A percentile compares a stretch with the other conserved stretches of the same genome.
Evolutionary conservation across 2,329 filamentous ascomycete genomes (phyloP).

Genomic region (Claviceps sp.): DNA sequence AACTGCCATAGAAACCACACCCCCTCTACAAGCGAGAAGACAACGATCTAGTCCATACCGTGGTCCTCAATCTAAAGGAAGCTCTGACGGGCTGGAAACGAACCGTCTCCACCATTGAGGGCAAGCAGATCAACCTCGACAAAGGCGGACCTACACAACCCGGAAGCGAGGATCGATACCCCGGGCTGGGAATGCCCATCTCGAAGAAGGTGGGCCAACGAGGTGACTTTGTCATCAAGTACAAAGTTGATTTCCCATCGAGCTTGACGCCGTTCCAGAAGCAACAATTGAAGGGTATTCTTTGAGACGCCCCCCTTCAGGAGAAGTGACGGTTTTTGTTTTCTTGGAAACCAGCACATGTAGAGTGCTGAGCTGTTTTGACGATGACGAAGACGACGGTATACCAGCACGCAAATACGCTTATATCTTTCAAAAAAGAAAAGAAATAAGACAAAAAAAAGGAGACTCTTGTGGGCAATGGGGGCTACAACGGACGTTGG

Average conservation of each 20-base stretch:
- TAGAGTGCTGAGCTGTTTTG: constrained; percentile 1
- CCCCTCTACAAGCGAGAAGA: constrained; percentile 73
- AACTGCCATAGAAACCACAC: constrained; percentile 59
- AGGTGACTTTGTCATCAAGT: constrained; percentile 78
- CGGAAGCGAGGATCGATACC: constrained; percentile 68
- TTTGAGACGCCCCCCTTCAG: constrained; percentile 30
- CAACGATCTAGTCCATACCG: constrained; percentile 67
- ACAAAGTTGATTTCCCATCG: constrained; percentile 86
- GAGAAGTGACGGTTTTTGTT: neutral
- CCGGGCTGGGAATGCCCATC: constrained; percentile 83
- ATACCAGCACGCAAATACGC: neutral
- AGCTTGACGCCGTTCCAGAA: constrained; percentile 68
- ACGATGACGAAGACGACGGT: neutral
- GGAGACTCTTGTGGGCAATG: neutral
- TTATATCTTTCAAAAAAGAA: neutral
- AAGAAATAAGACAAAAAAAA: neutral
- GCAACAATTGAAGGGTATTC: constrained; percentile 62
- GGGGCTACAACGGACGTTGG: constrained; percentile 3
- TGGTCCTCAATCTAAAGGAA: constrained; percentile 83
- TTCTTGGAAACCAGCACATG: neutral
- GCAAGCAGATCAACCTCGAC: constrained; percentile 66
- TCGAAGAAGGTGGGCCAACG: constrained; percentile 76
- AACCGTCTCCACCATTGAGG: constrained; percentile 88
- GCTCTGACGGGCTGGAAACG: constrained; percentile 87
- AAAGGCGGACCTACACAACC: constrained; percentile 78